Base-by-base conservation (phyloP, 208 protist genomes). In the Wallacemonas sp. region DNA sequence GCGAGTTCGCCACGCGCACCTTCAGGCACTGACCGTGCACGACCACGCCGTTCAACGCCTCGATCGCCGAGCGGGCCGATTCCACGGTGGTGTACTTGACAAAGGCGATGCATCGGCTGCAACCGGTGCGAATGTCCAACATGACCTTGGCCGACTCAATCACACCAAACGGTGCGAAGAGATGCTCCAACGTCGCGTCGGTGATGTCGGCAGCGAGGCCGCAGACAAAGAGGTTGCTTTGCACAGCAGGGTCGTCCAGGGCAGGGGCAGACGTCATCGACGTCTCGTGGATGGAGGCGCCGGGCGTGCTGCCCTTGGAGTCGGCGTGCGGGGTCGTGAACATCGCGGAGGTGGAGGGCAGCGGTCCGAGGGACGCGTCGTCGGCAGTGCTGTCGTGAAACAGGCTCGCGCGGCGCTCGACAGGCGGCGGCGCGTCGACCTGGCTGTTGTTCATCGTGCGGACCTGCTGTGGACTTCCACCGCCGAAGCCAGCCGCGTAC, bases 81-180 rank as follows among this genome's bases (percentile, higher is more conserved):
- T 72, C 62, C 22, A 83, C 68, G 3, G 73, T 44, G 1, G n/a
- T 72, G 48, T 82, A 93, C 66, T 91, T 90, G 11, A 93, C 87
- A 65, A 93, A 93, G 25, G 84, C 87, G 36, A 91, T 90, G 39
- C 84, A 72, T 36, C 84, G 81, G 57, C 84, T 89, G 32, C 72
- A 74, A 0, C 87, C 87, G 20, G 79, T 91, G 77, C 84, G 79
- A 33, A 93, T 93, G 73, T 93, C 71, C 1, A 93, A 77, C 87
- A 93, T 93, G 33, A 93, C 84, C 78, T 93, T 93, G n/a, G 82
- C 81, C 0, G 79, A 87, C 57, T 87, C 76, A 32, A 93, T 86
- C 31, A 36, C 52, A 10, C 87, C 87, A 36, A 74, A 86, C 23
- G 67, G 54, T 12, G 54, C 36, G 20, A 91, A 93, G 49, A 89